Base-by-base conservation (phyloP, 305 asterid species). In the Fraxinus greggii region DNA sequence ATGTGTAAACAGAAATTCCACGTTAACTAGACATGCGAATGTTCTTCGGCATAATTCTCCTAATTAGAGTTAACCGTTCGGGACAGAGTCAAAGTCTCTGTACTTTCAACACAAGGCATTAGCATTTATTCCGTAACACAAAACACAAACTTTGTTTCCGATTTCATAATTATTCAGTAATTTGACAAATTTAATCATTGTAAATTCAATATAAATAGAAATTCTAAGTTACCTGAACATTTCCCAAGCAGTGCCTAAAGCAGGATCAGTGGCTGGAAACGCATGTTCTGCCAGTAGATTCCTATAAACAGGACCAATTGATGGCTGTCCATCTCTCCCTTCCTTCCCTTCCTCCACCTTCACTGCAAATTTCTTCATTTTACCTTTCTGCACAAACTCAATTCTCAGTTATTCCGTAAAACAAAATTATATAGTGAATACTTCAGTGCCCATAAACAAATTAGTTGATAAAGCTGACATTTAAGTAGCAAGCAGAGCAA, bases 241-340 rank as follows among this genome's bases (percentile, higher is more conserved):
- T 0, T 92, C 90, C 99, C 99, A 95, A 85, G 91, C 84, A 35
- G 99, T 95, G 74, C 90, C 83, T 26, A 88, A 81, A 35, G 86
- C 80, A 36, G 94, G 91, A 90, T 93, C 90, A 19, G 81, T 40
- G 2, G 95, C 82, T 0, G 99, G 97, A 61, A 87, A 95, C 4
- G 48, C 93, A 81, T 89, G 90, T 72, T 90, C 90, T 0, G 98
- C 80, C 17, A 94, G 75, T 65, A 79, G 92, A 85, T 94, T 94
- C 78, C 99, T 89, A 74, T 92, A 92, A 74, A 92, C 84, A 33
- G 99, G 97, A 19, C 99, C 98, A n/a, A 93, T 89, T 0, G 99
- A 92, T 12, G 89, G 93, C 78, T 86, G 69, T 81, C 99, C 98
- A 17, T 88, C 89, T 80, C 76, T 38, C 13, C 98, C 93, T 83